Conservation (phyloP, 2,329 filamentous ascomycete species). For the Fusarium denticulatum region DNA sequence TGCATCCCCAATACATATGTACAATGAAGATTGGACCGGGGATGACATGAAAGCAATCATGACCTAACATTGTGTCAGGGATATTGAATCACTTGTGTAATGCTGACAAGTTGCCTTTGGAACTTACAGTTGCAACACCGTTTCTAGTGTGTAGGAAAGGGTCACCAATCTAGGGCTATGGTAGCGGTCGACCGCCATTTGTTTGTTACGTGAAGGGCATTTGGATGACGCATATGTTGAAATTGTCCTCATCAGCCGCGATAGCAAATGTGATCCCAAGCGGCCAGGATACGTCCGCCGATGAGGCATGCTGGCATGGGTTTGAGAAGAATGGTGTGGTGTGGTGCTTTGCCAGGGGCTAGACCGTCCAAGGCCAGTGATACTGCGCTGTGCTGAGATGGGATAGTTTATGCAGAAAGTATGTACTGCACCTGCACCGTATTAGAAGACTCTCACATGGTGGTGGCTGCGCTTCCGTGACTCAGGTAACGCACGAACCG, state of each 20-base stretch:
- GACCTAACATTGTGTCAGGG: background rate
- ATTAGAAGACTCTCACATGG: constrained; percentile 28
- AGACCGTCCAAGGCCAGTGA: background rate
- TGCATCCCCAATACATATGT: background rate
- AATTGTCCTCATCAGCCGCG: constrained; percentile 22
- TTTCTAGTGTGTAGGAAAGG: background rate
- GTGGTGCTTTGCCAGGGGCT: constrained; percentile 15
- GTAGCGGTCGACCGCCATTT: background rate
- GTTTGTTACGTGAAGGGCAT: constrained; percentile 5
- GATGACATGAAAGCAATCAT: background rate
- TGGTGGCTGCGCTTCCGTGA: constrained; percentile 31
- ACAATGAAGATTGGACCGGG: background rate
- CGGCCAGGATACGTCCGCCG: constrained; percentile 11
- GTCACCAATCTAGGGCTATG: background rate
- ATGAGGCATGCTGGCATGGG: constrained; percentile 21
- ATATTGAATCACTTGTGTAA: background rate
- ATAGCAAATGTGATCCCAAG: constrained; percentile 24
- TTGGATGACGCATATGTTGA: constrained; percentile 16
- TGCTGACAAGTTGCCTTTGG: background rate
- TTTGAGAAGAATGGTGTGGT: constrained; percentile 12
- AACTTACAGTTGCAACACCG: background rate
- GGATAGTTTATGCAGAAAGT: constrained; percentile 12
- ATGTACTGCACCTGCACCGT: background rate
- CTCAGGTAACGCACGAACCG: constrained; percentile 32
- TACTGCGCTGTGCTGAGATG: constrained; percentile 3